Percentiles rank a stretch among this genome's conserved stretches.
Conservation (phyloP, 805 yeast genomes). For the Ogataea allantospora region DNA sequence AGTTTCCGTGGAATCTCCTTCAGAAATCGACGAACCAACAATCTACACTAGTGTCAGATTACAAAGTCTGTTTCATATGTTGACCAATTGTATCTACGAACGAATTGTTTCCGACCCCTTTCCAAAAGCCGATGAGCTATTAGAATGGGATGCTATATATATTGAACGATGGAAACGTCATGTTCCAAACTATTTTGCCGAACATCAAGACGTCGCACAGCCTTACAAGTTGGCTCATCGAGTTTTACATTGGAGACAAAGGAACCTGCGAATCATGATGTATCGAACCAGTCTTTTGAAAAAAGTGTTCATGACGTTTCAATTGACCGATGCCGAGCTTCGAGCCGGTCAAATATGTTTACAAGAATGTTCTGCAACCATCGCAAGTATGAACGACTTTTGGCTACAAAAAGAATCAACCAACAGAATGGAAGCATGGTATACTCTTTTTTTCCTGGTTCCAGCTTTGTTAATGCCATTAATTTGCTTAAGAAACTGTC, state of each 20-base stretch:
- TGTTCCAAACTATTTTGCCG: constrained; percentile 12
- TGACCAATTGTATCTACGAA: constrained; percentile 19
- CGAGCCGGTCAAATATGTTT: constrained; percentile 15
- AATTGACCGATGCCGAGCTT: background rate
- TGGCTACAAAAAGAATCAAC: constrained; percentile 10
- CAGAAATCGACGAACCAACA: constrained; percentile 10
- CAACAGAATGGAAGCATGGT: constrained; percentile 22
- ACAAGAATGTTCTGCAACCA: constrained; percentile 14
- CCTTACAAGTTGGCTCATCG: constrained; percentile 11
- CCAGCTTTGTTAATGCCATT: constrained; percentile 20
- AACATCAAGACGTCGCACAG: constrained; percentile 4
- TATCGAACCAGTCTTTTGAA: constrained; percentile 15
- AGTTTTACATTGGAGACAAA: constrained; percentile 16
- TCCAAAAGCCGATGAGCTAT: constrained; percentile 16
- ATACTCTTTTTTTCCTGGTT: constrained; percentile 17
- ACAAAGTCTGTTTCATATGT: constrained; percentile 16
- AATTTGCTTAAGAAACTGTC: constrained; percentile 14
- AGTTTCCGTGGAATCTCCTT: constrained; percentile 1
- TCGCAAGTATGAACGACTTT: constrained; percentile 13
- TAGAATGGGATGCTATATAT: constrained; percentile 14
- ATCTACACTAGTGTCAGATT: constrained; percentile 16
- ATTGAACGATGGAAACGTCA: constrained; percentile 12
- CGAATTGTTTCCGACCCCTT: constrained; percentile 19
- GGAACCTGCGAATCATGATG: constrained; percentile 18
- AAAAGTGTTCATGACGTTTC: background rate